These are phyloP conservation scores for Lichtheimia ornata DNA, from an alignment of 371 early-diverging fungal genomes.

Conservation along the genomic window DNA sequence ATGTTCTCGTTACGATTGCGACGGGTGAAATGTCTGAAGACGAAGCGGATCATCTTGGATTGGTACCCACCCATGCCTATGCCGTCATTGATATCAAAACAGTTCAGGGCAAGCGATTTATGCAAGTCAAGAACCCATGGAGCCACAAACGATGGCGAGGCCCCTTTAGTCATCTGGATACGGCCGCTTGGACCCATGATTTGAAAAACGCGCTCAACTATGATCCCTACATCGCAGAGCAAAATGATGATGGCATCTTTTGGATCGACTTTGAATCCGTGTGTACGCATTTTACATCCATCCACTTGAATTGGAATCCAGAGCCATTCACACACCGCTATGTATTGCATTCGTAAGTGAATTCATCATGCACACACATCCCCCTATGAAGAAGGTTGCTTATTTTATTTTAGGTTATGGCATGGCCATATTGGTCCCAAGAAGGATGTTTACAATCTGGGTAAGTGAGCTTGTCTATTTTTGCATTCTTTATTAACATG, in stretches of 20 bases:
- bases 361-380: neutral
- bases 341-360: conserved; percentile 59
- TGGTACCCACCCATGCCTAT: conserved; percentile 89
- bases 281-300: conserved; percentile 75
- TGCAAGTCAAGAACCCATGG: conserved; percentile 91
- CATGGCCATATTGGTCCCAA: conserved; percentile 62
- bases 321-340: conserved; percentile 64
- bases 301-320: conserved; percentile 91
- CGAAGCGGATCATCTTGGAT: conserved; percentile 68
- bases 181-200: conserved; percentile 69
- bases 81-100: conserved; percentile 71
- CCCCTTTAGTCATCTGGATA: conserved; percentile 76
- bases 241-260: conserved; percentile 79
- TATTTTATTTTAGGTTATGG: conserved; percentile 52
- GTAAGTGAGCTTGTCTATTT: neutral
- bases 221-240: conserved; percentile 66
- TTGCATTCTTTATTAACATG: too few relatives aligned
- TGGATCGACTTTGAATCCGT: conserved; percentile 89
- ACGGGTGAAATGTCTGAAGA: conserved; percentile 74
- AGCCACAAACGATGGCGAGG: conserved; percentile 87
- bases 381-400: neutral
- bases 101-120: conserved; percentile 28
- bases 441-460: conserved; percentile 65
- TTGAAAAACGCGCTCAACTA: conserved; percentile 66
- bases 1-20: conserved; percentile 66